Percentiles rank a stretch among this genome's conserved stretches.
Evolutionary conservation across 1,284 basidiomycete species (phyloP).

Genomic region (Fomitopsis pinicola): DNA sequence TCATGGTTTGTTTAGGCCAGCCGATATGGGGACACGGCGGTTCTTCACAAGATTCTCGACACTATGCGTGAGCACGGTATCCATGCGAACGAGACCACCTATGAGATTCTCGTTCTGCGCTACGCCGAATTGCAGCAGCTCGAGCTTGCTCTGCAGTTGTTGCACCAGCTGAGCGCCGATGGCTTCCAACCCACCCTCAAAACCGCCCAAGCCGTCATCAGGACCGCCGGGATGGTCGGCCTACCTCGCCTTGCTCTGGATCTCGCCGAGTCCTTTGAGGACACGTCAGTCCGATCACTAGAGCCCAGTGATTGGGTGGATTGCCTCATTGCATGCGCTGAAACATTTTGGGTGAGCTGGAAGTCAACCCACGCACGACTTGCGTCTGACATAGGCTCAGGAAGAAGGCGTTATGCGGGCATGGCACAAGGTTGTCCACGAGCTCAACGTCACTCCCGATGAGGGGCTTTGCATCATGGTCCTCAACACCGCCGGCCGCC

Average conservation of each 20-base stretch:
- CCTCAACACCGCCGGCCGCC: slow-evolving; percentile 68
- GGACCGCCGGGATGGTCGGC: slow-evolving; percentile 42
- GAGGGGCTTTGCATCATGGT: slow-evolving; percentile 72
- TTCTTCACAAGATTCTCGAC: slow-evolving; percentile 30
- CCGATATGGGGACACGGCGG: slow-evolving; percentile 16
- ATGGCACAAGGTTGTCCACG: slow-evolving; percentile 59
- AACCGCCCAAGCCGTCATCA: slow-evolving; percentile 46
- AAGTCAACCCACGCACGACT: too few species aligned
- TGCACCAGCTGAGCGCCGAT: slow-evolving; percentile 46
- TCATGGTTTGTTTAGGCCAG: slow-evolving; percentile 16
- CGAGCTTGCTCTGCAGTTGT: slow-evolving; percentile 57
- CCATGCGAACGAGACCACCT: slow-evolving; percentile 47
- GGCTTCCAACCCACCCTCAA: slow-evolving; percentile 45
- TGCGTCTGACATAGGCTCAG: slow-evolving; percentile 32
- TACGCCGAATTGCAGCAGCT: slow-evolving; percentile 44
- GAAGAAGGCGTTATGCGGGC: slow-evolving; percentile 57
- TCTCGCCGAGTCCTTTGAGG: slow-evolving; percentile 56
- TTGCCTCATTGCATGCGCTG: slow-evolving; percentile 54
- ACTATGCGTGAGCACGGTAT: slow-evolving; percentile 48
- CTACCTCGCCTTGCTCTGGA: slow-evolving; percentile 67
- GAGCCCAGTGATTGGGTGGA: slow-evolving; percentile 53
- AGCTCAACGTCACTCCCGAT: slow-evolving; percentile 54
- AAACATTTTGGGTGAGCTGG: slow-evolving; percentile 55
- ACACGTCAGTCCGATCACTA: slow-evolving; percentile 46
- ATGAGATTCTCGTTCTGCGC: slow-evolving; percentile 47